Evolutionary conservation across 2,329 filamentous ascomycete species (phyloP), one percentile per base, ranked within the genome.

Genomic region (Mollisia scopiformis): DNA sequence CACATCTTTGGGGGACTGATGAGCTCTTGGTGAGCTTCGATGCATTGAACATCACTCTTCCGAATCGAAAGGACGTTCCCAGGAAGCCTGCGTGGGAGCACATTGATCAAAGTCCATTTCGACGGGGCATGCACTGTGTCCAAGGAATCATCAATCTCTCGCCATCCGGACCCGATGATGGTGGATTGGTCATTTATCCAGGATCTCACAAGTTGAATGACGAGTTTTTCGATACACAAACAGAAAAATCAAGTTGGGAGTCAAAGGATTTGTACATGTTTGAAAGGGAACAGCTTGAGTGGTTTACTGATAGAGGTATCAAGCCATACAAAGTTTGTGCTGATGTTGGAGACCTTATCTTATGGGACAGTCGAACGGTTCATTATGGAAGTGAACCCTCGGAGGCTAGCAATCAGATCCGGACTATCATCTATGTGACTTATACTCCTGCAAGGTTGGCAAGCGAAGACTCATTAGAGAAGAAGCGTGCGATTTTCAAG

Each of bases 351-450:
- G 78, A 79, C 59, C 68, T 80, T 60, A 73, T 80, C 5, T 69
- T 80, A 6, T 79, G 79, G 79, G 79, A 81, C 61, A 77, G 76
- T 3, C 71, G 81, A 3, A 79, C 78, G 0, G 77, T 82, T 54
- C 80, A 83, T 67, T 82, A 78, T 63, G 43, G 43, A 47, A 74
- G 72, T 41, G 61, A 66, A 10, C 60, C 75, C 5, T 11, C 10
- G 3, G 43, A 47, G 25, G 73, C 76, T 1, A 61, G 49, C 10
- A 50, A 23, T 19, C 25, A 53, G 35, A 35, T 43, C 10, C 43
- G 31, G n/a, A 37, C 54, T 10, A 31, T 61, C 11, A 47, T 47
- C 16, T 47, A 70, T 21, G 49, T 23, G 23, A 69, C 76, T 3
- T 78, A 79, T 56, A 77, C 77, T 0, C 78, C 76, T 68, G 78